A percentile compares a stretch with the other conserved stretches of the same genome.
Conservation (phyloP, 2,329 filamentous ascomycete genomes). For the Sporothrix mexicana region DNA sequence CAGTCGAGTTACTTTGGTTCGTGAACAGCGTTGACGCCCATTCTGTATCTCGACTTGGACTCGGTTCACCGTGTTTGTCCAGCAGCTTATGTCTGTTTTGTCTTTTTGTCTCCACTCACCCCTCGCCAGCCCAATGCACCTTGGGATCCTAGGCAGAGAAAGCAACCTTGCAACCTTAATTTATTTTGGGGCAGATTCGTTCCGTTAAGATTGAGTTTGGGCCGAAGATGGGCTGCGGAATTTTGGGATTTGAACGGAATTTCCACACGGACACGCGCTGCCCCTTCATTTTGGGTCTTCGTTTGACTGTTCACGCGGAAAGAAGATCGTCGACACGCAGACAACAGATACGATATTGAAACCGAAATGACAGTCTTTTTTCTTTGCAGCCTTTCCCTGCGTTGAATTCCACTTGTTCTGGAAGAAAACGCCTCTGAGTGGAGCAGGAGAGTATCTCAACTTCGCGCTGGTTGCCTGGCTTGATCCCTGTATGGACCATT, state of each 20-base stretch:
- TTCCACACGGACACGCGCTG: too few relatives aligned
- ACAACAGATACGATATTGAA: neutral
- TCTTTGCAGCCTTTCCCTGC: too few relatives aligned
- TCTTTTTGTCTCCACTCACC: slow-evolving; percentile 3
- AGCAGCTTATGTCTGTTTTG: neutral
- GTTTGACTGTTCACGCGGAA: too few relatives aligned
- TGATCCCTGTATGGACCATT: neutral
- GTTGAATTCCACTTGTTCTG: neutral
- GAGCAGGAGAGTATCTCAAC: neutral
- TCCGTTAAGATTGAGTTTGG: too few relatives aligned
- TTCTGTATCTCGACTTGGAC: neutral
- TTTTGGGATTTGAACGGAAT: neutral
- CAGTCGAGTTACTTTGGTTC: too few relatives aligned
- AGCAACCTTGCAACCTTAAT: slow-evolving; percentile 1
- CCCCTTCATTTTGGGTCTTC: too few relatives aligned
- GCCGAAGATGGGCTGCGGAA: neutral
- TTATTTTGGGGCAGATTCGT: neutral
- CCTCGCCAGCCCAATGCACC: slow-evolving; percentile 4
- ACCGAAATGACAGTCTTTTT: neutral
- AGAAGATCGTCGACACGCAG: neutral
- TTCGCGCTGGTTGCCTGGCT: slow-evolving; percentile 12
- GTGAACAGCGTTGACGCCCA: neutral
- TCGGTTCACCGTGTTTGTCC: neutral
- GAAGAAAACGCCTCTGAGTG: neutral
- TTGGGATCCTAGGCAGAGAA: neutral